Conservation (phyloP, 2,329 filamentous ascomycete genomes). For the Whalleya microplaca region DNA sequence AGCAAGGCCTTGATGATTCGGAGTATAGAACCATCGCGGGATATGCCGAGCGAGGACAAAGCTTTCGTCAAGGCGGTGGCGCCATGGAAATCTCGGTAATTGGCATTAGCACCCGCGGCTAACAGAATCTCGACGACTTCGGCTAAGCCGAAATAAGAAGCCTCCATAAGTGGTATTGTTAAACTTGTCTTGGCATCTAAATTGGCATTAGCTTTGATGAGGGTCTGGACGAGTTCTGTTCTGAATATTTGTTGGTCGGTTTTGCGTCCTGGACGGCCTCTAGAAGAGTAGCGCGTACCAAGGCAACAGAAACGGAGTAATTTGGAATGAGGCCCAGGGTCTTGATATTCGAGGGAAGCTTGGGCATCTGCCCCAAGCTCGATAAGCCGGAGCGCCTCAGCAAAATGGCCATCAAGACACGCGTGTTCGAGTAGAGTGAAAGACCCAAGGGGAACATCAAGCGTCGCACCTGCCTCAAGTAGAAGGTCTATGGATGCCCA, state of each 20-base stretch:
- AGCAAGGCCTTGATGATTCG: slow-evolving; percentile 8
- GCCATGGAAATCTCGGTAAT: background rate
- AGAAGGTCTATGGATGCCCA: slow-evolving; percentile 26
- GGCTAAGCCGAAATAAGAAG: background rate
- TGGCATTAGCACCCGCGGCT: slow-evolving; percentile 8
- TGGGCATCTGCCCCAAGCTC: slow-evolving; percentile 21
- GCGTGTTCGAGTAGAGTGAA: slow-evolving; percentile 23
- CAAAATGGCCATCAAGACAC: slow-evolving; percentile 18
- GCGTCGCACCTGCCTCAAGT: slow-evolving; percentile 20
- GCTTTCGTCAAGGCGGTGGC: slow-evolving; percentile 4
- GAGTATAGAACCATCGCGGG: background rate
- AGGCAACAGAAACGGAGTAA: slow-evolving; percentile 7
- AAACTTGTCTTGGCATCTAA: background rate
- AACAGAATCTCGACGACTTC: slow-evolving; percentile 7
- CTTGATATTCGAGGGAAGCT: background rate
- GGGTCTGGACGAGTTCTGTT: background rate
- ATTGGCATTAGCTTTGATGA: slow-evolving; percentile 12
- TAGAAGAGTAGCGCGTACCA: background rate
- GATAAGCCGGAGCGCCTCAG: slow-evolving; percentile 26
- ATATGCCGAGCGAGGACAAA: background rate
- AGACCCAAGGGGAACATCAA: slow-evolving; percentile 14
- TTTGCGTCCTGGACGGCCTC: background rate
- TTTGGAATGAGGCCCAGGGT: background rate
- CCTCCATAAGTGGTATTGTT: slow-evolving; percentile 12
- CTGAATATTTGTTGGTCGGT: slow-evolving; percentile 3